Conservation (phyloP, 2,329 filamentous ascomycete genomes). For the Ophiostoma himal-ulmi region DNA sequence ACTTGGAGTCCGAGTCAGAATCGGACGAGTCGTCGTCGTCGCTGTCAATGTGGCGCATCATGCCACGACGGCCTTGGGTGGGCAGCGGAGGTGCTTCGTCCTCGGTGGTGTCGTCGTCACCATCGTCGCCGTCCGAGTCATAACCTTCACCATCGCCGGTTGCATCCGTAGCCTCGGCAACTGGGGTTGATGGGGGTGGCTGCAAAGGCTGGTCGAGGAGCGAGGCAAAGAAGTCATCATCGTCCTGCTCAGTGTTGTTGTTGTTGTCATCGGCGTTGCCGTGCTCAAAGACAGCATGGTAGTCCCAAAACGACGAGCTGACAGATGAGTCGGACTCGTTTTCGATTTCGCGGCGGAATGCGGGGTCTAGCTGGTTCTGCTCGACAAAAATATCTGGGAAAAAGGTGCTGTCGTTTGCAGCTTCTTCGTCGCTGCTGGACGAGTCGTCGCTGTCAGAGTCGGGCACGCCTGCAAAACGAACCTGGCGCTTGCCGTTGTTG, state of each 20-base stretch:
- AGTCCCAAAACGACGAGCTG: constrained; percentile 60
- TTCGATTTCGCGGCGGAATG: constrained; percentile 68
- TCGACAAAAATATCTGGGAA: constrained; percentile 75
- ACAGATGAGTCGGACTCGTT: constrained; percentile 55
- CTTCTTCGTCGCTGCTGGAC: constrained; percentile 41
- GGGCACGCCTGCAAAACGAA: constrained; percentile 65
- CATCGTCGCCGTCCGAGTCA: constrained; percentile 42
- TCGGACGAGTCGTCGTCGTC: constrained; percentile 45
- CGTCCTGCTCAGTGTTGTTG: constrained; percentile 26
- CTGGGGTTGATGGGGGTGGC: constrained; percentile 22
- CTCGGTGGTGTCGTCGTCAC: constrained; percentile 58
- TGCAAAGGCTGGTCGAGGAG: constrained; percentile 1
- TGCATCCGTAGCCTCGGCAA: not conserved
- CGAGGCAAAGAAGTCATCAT: constrained; percentile 29
- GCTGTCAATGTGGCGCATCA: constrained; percentile 32
- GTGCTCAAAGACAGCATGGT: constrained; percentile 42
- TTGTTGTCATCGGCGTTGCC: not conserved
- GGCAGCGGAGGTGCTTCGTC: constrained; percentile 49
- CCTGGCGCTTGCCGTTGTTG: constrained; percentile 50
- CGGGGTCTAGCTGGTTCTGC: constrained; percentile 65
- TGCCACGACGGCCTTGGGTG: constrained; percentile 43
- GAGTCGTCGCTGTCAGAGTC: constrained; percentile 62
- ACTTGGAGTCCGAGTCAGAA: constrained; percentile 49
- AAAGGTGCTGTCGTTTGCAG: constrained; percentile 57
- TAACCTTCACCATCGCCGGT: constrained; percentile 2